phyloP scores from a whole-genome alignment of 1,139 yeast species.

The Yamadazyma buinensis region DNA sequence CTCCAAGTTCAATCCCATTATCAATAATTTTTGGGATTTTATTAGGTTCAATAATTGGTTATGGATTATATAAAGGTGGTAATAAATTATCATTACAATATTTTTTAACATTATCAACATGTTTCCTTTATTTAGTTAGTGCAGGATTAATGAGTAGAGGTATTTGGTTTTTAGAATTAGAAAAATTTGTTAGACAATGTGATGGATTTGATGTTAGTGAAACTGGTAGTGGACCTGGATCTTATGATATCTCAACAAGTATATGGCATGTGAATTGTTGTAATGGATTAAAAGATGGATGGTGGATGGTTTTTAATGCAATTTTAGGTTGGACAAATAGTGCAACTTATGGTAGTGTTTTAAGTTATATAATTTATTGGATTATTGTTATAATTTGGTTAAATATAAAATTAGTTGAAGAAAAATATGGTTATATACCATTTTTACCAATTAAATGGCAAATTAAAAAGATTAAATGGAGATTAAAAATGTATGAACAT shows the following conservation, averaged over 20 bases:
- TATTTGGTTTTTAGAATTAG: slow-evolving; percentile 83
- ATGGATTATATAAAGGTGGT: slow-evolving; percentile 42
- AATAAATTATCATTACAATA: slow-evolving; percentile 39
- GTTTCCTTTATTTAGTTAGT: slow-evolving; percentile 41
- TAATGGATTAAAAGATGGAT: slow-evolving; percentile 84
- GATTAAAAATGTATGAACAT: slow-evolving; percentile 26
- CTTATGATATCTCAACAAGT: slow-evolving; percentile 73
- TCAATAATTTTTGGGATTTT: slow-evolving; percentile 35
- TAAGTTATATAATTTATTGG: slow-evolving; percentile 79
- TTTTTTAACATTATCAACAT: slow-evolving; percentile 38
- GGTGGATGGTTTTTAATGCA: slow-evolving; percentile 93
- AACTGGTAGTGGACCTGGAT: slow-evolving; percentile 90
- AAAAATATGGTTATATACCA: slow-evolving; percentile 60
- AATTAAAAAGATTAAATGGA: slow-evolving; percentile 50
- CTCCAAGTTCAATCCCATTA: slow-evolving; percentile 37
- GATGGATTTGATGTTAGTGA: slow-evolving; percentile 88
- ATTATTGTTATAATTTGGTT: slow-evolving; percentile 52
- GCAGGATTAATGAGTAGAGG: slow-evolving; percentile 57
- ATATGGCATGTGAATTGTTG: slow-evolving; percentile 98
- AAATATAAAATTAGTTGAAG: slow-evolving; percentile 51
- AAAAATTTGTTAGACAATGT: slow-evolving; percentile 57
- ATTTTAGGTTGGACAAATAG: slow-evolving; percentile 94
- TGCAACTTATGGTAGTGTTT: slow-evolving; percentile 91
- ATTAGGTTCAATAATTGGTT: slow-evolving; percentile 33
- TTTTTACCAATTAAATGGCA: slow-evolving; percentile 60